A percentile compares a stretch with the other conserved stretches of the same genome.
Evolutionary conservation across 805 yeast genomes (phyloP).

Genomic region (Blastobotrys terrestris): DNA sequence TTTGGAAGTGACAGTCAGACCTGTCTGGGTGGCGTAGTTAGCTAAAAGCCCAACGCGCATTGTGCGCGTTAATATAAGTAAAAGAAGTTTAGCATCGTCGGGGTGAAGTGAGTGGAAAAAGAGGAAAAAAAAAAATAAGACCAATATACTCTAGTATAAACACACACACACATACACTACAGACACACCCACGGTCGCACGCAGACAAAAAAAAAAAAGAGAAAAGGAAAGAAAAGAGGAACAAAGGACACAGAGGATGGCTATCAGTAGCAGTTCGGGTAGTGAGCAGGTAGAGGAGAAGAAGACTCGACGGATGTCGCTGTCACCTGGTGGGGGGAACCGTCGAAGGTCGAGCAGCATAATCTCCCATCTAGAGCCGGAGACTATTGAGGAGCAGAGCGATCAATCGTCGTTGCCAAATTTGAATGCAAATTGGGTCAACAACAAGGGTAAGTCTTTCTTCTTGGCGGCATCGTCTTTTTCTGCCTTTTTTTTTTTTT

Average conservation of each 20-base stretch:
- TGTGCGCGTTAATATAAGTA: not conserved
- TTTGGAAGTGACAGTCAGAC: no score
- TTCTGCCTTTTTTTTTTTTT: no score
- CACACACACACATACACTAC: not conserved
- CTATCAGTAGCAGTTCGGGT: not conserved
- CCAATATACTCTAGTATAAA: not conserved
- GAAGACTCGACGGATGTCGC: slow-evolving; percentile 5
- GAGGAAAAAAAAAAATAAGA: not conserved
- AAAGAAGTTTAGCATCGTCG: not conserved
- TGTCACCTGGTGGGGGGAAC: slow-evolving; percentile 13
- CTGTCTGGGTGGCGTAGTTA: not conserved
- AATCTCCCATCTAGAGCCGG: slow-evolving; percentile 89
- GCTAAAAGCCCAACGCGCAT: not conserved
- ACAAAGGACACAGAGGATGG: not conserved
- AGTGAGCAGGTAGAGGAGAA: not conserved
- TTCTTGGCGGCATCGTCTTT: no score
- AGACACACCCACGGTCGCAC: not conserved
- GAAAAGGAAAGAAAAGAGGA: no score
- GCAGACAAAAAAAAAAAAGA: no score
- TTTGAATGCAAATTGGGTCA: slow-evolving; percentile 93
- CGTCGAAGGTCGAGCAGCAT: slow-evolving; percentile 82
- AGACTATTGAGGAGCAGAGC: slow-evolving; percentile 81
- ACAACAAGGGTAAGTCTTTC: slow-evolving; percentile 52
- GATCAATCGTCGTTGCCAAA: slow-evolving; percentile 88
- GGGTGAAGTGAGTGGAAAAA: not conserved